Base-by-base conservation (phyloP, 176 grass and related monocot genomes). In the Bothriochloa decipiens region DNA sequence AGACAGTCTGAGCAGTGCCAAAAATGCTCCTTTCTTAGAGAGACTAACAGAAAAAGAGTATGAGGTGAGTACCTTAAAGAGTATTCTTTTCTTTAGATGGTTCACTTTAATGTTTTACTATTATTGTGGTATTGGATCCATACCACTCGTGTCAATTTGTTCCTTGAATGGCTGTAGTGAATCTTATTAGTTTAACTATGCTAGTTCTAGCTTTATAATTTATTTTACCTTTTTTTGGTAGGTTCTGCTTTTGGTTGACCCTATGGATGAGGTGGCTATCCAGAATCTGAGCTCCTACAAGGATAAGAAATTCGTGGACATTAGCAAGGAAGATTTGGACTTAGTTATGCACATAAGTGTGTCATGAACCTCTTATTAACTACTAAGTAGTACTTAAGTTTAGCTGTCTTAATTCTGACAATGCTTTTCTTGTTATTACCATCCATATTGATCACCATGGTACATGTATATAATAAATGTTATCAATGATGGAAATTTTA, bases 311-410 rank as follows among this genome's bases (percentile, higher is more conserved):
- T 99, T 99, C 12, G 86, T 96, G 62, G 96, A 99, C 87, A 99
- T 99, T 81, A 99, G 89, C 90, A 99, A 99, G 84, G 96, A 99
- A 86, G 93, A 99, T 46, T 86, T 99, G 75, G 93, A 99, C 79
- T 74, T 99, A 82, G 96, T 93, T 87, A 82, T 39, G 63, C 65
- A 5, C 72, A 68, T 49, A 79, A 70, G 18, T 82, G 23, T n/a
- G 35, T 65, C 37, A 8, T 36, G 75, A 85, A 75, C 68, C 4
- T 81, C 13, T 22, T 81, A 46, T 32, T 50, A 33, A 23, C 65
- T 72, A 66, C 14, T 65, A 26, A 26, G 10, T 6, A 57, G 42
- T 12, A 77, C 57, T 72, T n/a, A n/a, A n/a, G 43, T 42, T 9
- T 28, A 11, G 61, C 43, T 36, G 5, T 10, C 23, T 62, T 64